These are phyloP conservation scores for Caryopteris hybrid DNA, from an alignment of 305 asterid species.

Conservation along the genomic window DNA sequence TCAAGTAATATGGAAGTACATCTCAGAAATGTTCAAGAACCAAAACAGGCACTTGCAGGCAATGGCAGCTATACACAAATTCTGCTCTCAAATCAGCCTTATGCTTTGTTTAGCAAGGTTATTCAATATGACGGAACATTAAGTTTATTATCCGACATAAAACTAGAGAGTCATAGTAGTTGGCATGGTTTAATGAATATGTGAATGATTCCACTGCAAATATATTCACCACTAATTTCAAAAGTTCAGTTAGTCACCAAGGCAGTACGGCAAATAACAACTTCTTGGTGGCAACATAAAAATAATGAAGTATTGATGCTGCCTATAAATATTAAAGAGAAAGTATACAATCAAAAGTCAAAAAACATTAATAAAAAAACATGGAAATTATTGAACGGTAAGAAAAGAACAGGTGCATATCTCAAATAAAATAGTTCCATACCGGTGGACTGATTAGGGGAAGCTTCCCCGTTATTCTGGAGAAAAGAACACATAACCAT, in stretches of 20 bases:
- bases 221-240: not conserved
- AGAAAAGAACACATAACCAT: slow-evolving; percentile 53
- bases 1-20: not conserved
- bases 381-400: not conserved
- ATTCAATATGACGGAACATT: not conserved
- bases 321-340: not conserved
- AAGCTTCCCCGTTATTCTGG: slow-evolving; percentile 77
- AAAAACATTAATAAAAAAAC: no score
- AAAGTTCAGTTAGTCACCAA: not conserved
- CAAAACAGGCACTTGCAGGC: not conserved
- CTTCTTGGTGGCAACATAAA: not conserved
- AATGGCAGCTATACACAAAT: not conserved
- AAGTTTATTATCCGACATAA: not conserved
- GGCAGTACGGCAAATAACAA: not conserved
- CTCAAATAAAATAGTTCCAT: slow-evolving; percentile 19
- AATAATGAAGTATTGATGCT: not conserved
- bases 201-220: not conserved
- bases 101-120: not conserved
- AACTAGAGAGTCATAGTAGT: not conserved
- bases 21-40: not conserved
- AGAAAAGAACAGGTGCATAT: not conserved
- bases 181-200: not conserved
- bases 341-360: not conserved
- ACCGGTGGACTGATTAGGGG: slow-evolving; percentile 96
- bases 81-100: not conserved